phyloP scores from a whole-genome alignment of 257 asterid genomes.

The Solanum pennellii region DNA sequence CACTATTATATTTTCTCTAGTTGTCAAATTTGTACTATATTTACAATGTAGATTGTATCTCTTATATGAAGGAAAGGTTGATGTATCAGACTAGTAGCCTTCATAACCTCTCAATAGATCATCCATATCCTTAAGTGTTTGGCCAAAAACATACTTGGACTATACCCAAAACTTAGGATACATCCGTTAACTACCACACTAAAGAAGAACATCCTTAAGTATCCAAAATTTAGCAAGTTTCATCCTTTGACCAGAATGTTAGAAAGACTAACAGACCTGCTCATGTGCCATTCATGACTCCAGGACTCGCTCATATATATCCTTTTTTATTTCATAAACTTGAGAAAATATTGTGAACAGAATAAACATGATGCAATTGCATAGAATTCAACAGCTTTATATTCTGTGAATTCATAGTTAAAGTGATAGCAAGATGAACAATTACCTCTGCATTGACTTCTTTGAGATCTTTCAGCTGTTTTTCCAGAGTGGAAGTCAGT shows the following conservation, averaged over 20 bases:
- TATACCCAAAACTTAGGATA: not conserved
- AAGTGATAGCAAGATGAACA: not conserved
- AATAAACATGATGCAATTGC: not conserved
- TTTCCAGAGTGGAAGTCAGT: constrained; percentile 55
- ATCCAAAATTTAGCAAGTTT: not conserved
- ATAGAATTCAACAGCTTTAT: not conserved
- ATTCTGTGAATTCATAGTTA: not conserved
- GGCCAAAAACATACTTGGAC: not conserved
- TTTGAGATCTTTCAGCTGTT: constrained; percentile 41
- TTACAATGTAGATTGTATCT: not conserved
- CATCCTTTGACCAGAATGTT: not conserved
- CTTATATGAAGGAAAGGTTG: not conserved
- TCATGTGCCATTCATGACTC: not conserved
- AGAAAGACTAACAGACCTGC: not conserved
- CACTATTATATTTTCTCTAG: not conserved
- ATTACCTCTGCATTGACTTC: constrained; percentile 52
- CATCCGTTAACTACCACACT: not conserved
- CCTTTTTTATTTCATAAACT: not conserved
- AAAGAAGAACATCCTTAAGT: not conserved
- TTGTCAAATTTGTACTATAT: not conserved
- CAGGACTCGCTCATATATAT: not conserved
- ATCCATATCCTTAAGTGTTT: not conserved
- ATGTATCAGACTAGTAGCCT: not conserved
- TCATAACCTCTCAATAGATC: not conserved
- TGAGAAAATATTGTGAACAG: not conserved